Evolutionary conservation across 495 filamentous ascomycete species (phyloP).

Genomic region (Tuber magnatum): DNA sequence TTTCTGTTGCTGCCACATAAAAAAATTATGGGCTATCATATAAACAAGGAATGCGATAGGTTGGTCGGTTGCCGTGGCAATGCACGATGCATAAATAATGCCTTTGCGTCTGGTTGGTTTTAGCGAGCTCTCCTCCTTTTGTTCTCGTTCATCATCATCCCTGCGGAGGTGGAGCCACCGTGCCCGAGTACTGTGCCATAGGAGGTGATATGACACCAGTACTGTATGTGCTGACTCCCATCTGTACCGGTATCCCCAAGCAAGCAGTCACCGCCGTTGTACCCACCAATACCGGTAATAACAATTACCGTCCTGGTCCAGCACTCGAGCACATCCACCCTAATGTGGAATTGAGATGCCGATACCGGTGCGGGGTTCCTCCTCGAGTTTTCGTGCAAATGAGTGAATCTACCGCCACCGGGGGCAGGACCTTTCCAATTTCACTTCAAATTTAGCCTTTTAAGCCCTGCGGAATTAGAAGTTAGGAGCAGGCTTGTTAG

Average conservation of each 20-base stretch:
- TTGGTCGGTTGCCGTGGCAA: conserved; percentile 1
- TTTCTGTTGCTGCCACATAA: neutral
- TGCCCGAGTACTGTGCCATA: neutral
- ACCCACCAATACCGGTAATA: neutral
- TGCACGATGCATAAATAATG: neutral
- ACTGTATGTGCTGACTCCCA: neutral
- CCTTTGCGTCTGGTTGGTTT: neutral
- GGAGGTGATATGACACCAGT: neutral
- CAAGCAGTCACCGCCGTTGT: neutral
- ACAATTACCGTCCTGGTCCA: neutral
- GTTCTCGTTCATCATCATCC: neutral
- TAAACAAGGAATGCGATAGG: neutral
- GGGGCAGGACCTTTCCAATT: neutral
- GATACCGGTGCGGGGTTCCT: neutral
- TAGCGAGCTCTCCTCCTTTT: neutral
- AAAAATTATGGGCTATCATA: neutral
- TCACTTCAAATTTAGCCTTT: neutral
- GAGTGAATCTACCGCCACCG: neutral
- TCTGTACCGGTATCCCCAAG: neutral
- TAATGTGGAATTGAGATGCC: neutral
- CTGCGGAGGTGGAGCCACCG: neutral
- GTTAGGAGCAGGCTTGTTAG: neutral
- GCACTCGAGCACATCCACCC: neutral
- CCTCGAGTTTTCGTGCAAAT: neutral
- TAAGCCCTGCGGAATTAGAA: neutral